phyloP scores from a whole-genome alignment of 1,284 basidiomycete species.

The Cerioporus squamosus region DNA sequence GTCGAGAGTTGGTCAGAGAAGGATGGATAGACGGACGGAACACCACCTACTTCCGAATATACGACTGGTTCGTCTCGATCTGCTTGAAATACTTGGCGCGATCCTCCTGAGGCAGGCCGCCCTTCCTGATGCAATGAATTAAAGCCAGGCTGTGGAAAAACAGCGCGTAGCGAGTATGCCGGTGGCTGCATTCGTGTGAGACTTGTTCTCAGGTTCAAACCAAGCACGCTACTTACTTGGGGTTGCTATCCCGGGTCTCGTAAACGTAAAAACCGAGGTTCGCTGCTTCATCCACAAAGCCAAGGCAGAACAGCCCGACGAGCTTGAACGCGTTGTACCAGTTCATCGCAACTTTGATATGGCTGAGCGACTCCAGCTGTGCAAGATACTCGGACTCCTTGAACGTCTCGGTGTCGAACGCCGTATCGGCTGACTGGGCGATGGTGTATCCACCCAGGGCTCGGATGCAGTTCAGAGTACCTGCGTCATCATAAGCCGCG shows the following conservation, averaged over 20 bases:
- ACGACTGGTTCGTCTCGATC: constrained; percentile 60
- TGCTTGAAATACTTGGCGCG: constrained; percentile 55
- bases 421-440: constrained; percentile 48
- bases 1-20: constrained; percentile 1
- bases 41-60: constrained; percentile 53
- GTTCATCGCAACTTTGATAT: constrained; percentile 55
- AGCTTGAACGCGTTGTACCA: constrained; percentile 77
- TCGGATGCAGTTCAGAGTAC: constrained; percentile 62
- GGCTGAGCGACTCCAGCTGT: constrained; percentile 48
- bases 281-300: constrained; percentile 60
- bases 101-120: constrained; percentile 40
- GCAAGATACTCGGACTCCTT: constrained; percentile 58
- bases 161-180: constrained; percentile 65
- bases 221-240: constrained; percentile 51
- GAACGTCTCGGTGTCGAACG: constrained; percentile 65
- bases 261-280: constrained; percentile 65
- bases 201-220: not conserved
- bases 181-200: constrained; percentile 47
- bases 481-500: constrained; percentile 34
- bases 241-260: constrained; percentile 57
- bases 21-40: not conserved
- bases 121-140: constrained; percentile 57
- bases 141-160: constrained; percentile 72
- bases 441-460: constrained; percentile 63
- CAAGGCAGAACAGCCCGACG: constrained; percentile 63